Conservation (phyloP, 2,329 filamentous ascomycete species). For the Alternaria sp. region DNA sequence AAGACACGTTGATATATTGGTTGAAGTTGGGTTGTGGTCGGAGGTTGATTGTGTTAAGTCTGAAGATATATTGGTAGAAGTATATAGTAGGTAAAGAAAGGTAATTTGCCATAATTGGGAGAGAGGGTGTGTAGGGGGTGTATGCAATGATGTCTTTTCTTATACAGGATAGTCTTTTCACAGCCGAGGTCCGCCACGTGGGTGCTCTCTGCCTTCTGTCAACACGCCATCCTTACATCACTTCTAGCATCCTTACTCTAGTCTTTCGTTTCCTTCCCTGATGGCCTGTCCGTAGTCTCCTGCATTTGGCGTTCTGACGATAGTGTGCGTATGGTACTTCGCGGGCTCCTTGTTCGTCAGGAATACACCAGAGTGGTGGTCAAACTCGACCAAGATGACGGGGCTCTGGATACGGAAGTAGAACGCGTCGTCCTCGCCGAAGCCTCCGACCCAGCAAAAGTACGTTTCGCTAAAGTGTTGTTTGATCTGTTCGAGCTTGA, state of each 20-base stretch:
- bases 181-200: background rate
- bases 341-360: slow-evolving; percentile 75
- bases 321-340: slow-evolving; percentile 81
- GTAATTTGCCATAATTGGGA: too few species aligned
- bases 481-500: slow-evolving; percentile 64
- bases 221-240: background rate
- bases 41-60: too few species aligned
- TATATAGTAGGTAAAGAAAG: too few species aligned
- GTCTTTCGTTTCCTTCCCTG: slow-evolving; percentile 37
- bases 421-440: slow-evolving; percentile 71
- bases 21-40: too few species aligned
- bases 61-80: too few species aligned
- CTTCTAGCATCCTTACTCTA: slow-evolving; percentile 17
- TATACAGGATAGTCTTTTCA: background rate
- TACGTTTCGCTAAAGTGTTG: slow-evolving; percentile 73
- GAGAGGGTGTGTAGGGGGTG: too few species aligned
- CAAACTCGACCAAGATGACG: slow-evolving; percentile 77
- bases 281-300: slow-evolving; percentile 76
- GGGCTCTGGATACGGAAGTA: slow-evolving; percentile 82
- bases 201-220: background rate
- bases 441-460: slow-evolving; percentile 81
- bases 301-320: slow-evolving; percentile 74
- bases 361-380: slow-evolving; percentile 82
- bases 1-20: too few species aligned
- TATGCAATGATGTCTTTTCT: background rate